These are phyloP conservation scores for Hylodesmum podocarpum DNA, from an alignment of 306 rosid species.

Conservation along the genomic window DNA sequence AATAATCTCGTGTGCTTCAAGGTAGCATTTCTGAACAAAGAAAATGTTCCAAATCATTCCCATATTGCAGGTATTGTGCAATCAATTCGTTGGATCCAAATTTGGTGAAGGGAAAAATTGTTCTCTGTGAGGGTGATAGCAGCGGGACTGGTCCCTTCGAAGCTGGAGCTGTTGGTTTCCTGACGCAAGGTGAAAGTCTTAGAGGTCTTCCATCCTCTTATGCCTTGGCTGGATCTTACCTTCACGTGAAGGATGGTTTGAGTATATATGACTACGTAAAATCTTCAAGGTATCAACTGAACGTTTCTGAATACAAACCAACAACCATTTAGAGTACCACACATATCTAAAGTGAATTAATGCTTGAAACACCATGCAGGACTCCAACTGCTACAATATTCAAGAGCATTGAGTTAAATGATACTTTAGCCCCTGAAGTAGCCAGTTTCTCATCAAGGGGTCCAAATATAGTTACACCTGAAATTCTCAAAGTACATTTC, in stretches of 20 bases:
- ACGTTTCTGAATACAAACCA: not conserved
- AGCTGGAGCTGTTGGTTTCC: constrained; percentile 31
- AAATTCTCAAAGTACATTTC: constrained; percentile 38
- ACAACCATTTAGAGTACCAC: not conserved
- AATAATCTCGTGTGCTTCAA: not conserved
- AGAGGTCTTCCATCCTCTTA: not conserved
- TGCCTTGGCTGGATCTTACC: constrained; percentile 34
- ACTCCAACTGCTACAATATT: constrained; percentile 34
- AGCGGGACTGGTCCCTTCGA: not conserved
- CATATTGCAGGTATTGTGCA: not conserved
- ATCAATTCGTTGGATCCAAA: not conserved
- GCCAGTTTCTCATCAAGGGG: constrained; percentile 39
- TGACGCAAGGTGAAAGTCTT: not conserved
- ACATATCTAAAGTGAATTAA: not conserved
- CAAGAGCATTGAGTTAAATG: constrained; percentile 10
- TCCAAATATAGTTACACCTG: constrained; percentile 26
- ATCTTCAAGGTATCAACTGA: constrained; percentile 27
- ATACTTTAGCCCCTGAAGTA: constrained; percentile 24
- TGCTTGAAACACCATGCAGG: constrained; percentile 1
- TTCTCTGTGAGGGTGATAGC: constrained; percentile 26
- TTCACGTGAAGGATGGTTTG: constrained; percentile 1
- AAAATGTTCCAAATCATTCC: not conserved
- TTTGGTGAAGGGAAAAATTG: constrained; percentile 40
- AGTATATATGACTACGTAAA: constrained; percentile 14
- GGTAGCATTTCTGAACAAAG: not conserved